These are phyloP conservation scores for Rhododendron simsii DNA, from an alignment of 148 eudicot species.

Conservation along the genomic window DNA sequence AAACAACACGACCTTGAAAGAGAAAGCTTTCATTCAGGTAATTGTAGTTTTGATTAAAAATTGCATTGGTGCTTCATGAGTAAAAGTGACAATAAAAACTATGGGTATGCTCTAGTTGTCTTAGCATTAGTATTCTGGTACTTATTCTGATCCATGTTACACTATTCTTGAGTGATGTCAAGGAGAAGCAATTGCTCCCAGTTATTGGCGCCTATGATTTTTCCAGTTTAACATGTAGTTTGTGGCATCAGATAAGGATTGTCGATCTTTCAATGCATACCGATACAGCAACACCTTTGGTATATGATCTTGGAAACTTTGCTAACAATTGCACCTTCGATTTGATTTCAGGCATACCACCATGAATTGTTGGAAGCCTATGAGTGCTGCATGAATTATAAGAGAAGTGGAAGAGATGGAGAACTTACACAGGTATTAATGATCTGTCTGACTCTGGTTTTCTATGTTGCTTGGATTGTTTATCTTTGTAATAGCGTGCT, in stretches of 20 bases:
- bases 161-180: background rate
- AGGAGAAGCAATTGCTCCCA: background rate
- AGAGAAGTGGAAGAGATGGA: slow-evolving; percentile 86
- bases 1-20: slow-evolving; percentile 69
- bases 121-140: background rate
- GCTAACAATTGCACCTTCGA: background rate
- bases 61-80: background rate
- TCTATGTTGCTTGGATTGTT: background rate
- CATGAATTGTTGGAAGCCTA: slow-evolving; percentile 82
- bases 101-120: background rate
- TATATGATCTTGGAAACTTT: background rate
- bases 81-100: background rate
- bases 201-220: background rate
- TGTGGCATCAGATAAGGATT: background rate
- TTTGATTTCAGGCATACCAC: slow-evolving; percentile 65
- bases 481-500: background rate
- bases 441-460: background rate
- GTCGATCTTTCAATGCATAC: background rate
- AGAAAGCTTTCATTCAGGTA: slow-evolving; percentile 86
- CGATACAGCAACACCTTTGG: background rate
- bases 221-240: background rate
- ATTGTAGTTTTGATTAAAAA: background rate
- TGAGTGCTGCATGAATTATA: slow-evolving; percentile 93
- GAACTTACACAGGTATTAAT: slow-evolving; percentile 86
- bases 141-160: background rate